Evolutionary conservation across 352 stramenopile species (phyloP), one percentile per base, ranked within the genome.

Genomic region (Phytophthora fragariaefolia): DNA sequence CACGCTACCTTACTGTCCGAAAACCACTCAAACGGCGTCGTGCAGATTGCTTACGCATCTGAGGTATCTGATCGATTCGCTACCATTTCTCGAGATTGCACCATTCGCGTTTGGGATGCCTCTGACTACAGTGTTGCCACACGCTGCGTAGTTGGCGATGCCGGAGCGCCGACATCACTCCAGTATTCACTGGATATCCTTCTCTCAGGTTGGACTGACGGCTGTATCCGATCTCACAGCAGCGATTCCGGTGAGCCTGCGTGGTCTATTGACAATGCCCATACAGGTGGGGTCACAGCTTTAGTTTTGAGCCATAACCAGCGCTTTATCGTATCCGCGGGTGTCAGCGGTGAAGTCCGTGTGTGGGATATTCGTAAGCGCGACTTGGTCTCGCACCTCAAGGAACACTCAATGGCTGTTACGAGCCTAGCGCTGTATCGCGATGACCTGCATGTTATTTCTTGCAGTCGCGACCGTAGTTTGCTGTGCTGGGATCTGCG

Each of bases 401-500:
- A 97, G 66, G 91, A 98, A 62, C 94, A 98, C 72, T 89, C 91
- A 46, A 90, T 95, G 78, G 55, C 75, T 0, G 90, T 98, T 23
- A 95, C 88, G 15, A 70, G 74, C 17, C 73, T 98, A 20, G 89
- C 78, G n/a, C 71, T 98, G 1, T 98, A 92, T 71, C 72, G 85
- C 5, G 94, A 98, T 75, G 93, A 98, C 57, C 73, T 92, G 53
- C 90, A 97, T 67, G 85, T 94, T 10, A 73, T 98, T 55, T 96
- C 85, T 17, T 96, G 87, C 63, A 96, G 82, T 63, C 77, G 91
- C 26, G 94, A 98, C 70, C 82, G 91, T 45, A 96, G 82, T 71
- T 87, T 98, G 48, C 65, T 98, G 32, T 98, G 93, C 75, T 98
- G 95, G 93, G 93, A 98, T 63, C 72, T 98, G 58, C 82, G 90